These are phyloP conservation scores for Microbotryum silenes-acaulis DNA, from an alignment of 1,284 basidiomycete genomes.

Conservation along the genomic window DNA sequence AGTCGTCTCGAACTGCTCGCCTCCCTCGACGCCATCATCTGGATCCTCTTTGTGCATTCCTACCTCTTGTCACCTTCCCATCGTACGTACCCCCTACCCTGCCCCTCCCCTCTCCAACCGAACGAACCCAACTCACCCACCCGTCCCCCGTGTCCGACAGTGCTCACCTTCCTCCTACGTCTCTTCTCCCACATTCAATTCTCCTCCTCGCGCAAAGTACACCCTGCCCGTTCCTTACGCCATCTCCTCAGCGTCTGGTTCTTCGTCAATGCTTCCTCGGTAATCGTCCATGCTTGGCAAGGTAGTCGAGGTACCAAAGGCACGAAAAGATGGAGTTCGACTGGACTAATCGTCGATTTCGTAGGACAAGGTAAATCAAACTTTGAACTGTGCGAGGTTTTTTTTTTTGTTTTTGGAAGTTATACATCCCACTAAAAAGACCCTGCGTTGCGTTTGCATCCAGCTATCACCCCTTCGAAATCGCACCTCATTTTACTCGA, in stretches of 20 bases:
- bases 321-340: slow-evolving; percentile 3
- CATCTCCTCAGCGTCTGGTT: slow-evolving; percentile 14
- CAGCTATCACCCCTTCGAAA: slow-evolving; percentile 9
- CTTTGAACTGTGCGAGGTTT: too few relatives aligned
- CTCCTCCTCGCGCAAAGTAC: slow-evolving; percentile 7
- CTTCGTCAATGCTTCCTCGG: not conserved
- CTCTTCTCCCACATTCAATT: slow-evolving; percentile 12
- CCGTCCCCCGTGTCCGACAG: slow-evolving; percentile 9
- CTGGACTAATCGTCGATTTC: slow-evolving; percentile 18
- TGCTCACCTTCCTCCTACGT: slow-evolving; percentile 16
- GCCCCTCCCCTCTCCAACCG: too few relatives aligned
- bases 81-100: too few relatives aligned
- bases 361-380: slow-evolving; percentile 9
- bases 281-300: not conserved
- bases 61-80: too few relatives aligned
- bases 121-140: not conserved
- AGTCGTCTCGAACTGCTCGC: too few relatives aligned
- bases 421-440: too few relatives aligned
- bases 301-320: slow-evolving; percentile 26
- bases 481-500: slow-evolving; percentile 7
- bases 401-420: too few relatives aligned
- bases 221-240: slow-evolving; percentile 10
- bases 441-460: too few relatives aligned
- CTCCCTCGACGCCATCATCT: too few relatives aligned
- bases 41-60: too few relatives aligned